Evolutionary conservation across 441 rosid genomes (phyloP).

Genomic region (Corymbia calophylla): DNA sequence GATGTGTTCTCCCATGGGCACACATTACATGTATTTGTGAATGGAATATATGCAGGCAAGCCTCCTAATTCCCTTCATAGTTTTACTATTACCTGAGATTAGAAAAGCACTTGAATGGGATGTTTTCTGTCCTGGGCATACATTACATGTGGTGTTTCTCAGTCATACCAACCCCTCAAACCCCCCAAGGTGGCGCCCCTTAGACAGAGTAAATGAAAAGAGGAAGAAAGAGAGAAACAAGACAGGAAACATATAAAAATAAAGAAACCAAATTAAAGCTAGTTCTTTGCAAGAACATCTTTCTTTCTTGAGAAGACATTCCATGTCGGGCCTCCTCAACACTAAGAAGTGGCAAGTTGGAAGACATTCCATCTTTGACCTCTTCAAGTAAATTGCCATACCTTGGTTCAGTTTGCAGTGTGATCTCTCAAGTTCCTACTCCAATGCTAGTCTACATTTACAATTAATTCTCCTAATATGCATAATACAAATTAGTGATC

Average conservation of each 20-base stretch:
- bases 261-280: not conserved
- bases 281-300: not conserved
- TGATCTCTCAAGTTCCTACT: not conserved
- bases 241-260: not conserved
- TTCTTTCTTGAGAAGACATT: not conserved
- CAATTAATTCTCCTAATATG: not conserved
- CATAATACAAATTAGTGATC: not conserved
- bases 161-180: not conserved
- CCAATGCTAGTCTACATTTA: not conserved
- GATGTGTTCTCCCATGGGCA: slow-evolving; percentile 52
- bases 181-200: not conserved
- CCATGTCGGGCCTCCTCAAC: not conserved
- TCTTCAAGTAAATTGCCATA: not conserved
- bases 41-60: slow-evolving; percentile 41
- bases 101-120: not conserved
- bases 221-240: not conserved
- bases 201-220: not conserved
- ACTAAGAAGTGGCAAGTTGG: not conserved
- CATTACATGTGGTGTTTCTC: not conserved
- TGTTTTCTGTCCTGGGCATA: not conserved
- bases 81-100: not conserved
- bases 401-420: not conserved
- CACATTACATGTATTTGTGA: slow-evolving; percentile 54
- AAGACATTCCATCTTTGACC: not conserved
- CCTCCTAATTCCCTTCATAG: not conserved